Base-by-base conservation (phyloP, 805 yeast species). In the Monosporozyma unispora region DNA sequence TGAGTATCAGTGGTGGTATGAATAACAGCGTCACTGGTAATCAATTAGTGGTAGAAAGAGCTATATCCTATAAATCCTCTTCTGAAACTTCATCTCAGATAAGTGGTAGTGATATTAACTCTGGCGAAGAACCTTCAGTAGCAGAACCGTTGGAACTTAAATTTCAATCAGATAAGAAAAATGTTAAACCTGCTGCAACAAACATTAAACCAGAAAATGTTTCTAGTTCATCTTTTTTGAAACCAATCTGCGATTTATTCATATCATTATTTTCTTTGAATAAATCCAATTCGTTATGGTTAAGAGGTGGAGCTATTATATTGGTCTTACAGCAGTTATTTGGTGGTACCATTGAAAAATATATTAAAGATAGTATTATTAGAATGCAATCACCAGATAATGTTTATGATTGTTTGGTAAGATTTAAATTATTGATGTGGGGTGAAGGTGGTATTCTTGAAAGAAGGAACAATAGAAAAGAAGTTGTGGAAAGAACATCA, bases 271-370 rank as follows among this genome's bases (percentile, higher is more conserved):
- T 90, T 65, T 80, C 85, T 28, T 65, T 87, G 21, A 77, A 79
- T 48, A 73, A 70, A 44, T 74, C 85, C 1, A 80, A 79, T 44
- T 79, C 80, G 44, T 56, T 62, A 23, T 87, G 96, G 95, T 66
- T 90, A 1, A 70, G 96, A 48, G 97, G 96, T 0, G 72, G 89
- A 42, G 96, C 96, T 0, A 72, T 88, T 8, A 74, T 89, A 37
- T 80, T 88, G 4, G 79, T 90, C 3, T 68, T 90, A 48, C 96
- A 89, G 63, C 96, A 88, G 62, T 65, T 90, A 1, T 73, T 90
- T 37, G 97, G 97, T 0, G 85, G 91, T 2, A 84, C 96, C 0
- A 82, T 90, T 47, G 96, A 90, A 60, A 82, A 80, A 60, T 78
- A 77, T 48, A 74, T 80, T 4, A 68, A 81, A 39, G 76, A 72